Percentiles rank a stretch among this genome's conserved stretches.
Evolutionary conservation across 179 eudicot genomes (phyloP).

Genomic region (Amaranthus tricolor): DNA sequence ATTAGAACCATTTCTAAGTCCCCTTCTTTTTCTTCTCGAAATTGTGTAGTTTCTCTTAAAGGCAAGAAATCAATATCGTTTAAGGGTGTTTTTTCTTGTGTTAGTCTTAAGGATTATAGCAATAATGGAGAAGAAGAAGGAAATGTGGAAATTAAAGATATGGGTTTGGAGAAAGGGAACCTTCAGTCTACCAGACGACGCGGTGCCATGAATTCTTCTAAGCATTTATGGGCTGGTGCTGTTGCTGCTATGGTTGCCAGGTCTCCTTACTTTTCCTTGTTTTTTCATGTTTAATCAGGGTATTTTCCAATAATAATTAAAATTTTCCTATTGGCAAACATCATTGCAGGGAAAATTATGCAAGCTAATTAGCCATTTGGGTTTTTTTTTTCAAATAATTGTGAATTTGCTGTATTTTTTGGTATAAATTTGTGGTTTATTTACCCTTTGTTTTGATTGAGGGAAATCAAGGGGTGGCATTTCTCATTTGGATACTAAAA

Average conservation of each 20-base stretch:
- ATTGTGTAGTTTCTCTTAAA: neutral
- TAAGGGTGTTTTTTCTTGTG: conserved; percentile 45
- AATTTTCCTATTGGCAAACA: neutral
- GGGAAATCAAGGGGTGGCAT: no score
- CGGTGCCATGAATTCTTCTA: conserved; percentile 66
- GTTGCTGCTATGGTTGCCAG: conserved; percentile 91
- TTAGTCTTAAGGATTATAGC: conserved; percentile 44
- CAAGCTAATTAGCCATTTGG: neutral
- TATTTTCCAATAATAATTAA: neutral
- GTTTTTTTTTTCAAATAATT: neutral
- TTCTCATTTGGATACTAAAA: no score
- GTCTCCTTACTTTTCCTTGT: conserved; percentile 24
- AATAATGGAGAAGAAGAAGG: conserved; percentile 16
- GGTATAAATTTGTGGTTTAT: neutral
- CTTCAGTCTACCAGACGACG: conserved; percentile 30
- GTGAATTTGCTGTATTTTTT: neutral
- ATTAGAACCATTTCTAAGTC: neutral
- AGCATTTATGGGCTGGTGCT: conserved; percentile 95
- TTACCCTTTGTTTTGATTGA: no score
- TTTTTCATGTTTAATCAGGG: neutral
- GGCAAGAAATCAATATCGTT: neutral
- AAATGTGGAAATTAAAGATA: conserved; percentile 24
- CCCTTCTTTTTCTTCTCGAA: neutral
- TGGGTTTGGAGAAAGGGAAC: conserved; percentile 20
- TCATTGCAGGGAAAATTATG: neutral